These are phyloP conservation scores for Camelina sativa DNA, from an alignment of 345 rosid species.

Conservation along the genomic window DNA sequence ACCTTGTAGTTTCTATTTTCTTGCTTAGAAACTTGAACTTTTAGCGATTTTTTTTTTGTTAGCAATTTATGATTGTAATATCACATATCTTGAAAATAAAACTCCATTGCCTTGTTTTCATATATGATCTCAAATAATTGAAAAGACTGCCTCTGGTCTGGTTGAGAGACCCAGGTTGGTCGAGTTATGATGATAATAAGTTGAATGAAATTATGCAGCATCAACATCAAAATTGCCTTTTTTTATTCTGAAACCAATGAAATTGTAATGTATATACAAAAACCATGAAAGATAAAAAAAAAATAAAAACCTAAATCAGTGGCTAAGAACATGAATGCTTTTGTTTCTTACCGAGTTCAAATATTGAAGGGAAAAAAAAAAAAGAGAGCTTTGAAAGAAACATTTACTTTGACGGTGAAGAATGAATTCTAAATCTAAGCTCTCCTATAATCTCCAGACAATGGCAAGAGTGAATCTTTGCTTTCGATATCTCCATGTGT, in stretches of 20 bases:
- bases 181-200: background rate
- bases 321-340: constrained; percentile 11
- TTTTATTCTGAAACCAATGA: constrained; percentile 33
- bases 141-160: background rate
- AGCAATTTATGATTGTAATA: background rate
- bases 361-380: constrained; percentile 15
- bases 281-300: constrained; percentile 5
- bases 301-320: constrained; percentile 27
- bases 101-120: background rate
- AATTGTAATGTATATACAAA: constrained; percentile 38
- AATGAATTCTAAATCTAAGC: constrained; percentile 36
- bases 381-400: constrained; percentile 19
- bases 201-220: constrained; percentile 11
- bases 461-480: constrained; percentile 25
- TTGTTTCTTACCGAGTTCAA: constrained; percentile 23
- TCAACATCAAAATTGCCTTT: constrained; percentile 41
- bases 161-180: background rate
- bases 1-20: background rate
- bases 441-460: constrained; percentile 37
- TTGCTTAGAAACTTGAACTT: background rate
- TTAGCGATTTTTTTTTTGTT: background rate
- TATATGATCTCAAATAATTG: background rate
- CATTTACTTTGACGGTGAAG: constrained; percentile 25
- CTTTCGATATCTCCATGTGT: constrained; percentile 25
- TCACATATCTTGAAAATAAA: background rate